These are phyloP conservation scores for Candida patagonica DNA, from an alignment of 805 yeast species.

Conservation along the genomic window DNA sequence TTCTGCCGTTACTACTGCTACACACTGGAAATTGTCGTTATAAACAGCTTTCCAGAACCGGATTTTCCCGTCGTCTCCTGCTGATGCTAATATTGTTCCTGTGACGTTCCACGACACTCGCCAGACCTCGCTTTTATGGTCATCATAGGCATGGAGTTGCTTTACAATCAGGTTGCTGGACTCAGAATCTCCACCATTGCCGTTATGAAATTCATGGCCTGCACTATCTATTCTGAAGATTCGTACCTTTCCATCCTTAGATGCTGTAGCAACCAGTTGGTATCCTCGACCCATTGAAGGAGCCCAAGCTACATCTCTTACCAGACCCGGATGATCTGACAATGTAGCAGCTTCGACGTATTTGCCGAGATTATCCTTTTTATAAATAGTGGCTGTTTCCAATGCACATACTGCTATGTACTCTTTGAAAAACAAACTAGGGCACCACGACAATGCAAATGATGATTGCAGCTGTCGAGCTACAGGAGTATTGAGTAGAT, in stretches of 20 bases:
- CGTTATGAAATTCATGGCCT: conserved; percentile 2
- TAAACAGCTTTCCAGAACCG: conserved; percentile 87
- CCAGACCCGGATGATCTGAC: conserved; percentile 79
- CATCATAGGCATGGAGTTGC: conserved; percentile 56
- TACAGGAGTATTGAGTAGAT: conserved; percentile 52
- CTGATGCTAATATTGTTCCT: conserved; percentile 70
- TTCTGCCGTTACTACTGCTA: conserved; percentile 72
- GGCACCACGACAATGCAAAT: conserved; percentile 85
- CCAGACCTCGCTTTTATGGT: conserved; percentile 90
- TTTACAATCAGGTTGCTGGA: conserved; percentile 33
- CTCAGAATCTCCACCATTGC: conserved; percentile 12
- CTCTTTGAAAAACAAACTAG: conserved; percentile 72
- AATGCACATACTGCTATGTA: conserved; percentile 75
- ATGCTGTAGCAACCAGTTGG: conserved; percentile 88
- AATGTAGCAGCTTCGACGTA: conserved; percentile 43
- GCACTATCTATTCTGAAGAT: conserved; percentile 53
- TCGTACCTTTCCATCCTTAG: conserved; percentile 88
- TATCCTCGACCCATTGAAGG: conserved; percentile 88
- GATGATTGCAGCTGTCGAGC: conserved; percentile 77
- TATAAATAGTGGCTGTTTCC: conserved; percentile 79
- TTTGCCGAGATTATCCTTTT: conserved; percentile 40
- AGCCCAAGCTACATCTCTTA: conserved; percentile 91
- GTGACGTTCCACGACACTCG: conserved; percentile 91
- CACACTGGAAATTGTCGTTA: conserved; percentile 79
- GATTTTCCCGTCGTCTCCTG: conserved; percentile 92